Conservation (phyloP, 1,139 yeast species). For the Sugiyamaella sp. region DNA sequence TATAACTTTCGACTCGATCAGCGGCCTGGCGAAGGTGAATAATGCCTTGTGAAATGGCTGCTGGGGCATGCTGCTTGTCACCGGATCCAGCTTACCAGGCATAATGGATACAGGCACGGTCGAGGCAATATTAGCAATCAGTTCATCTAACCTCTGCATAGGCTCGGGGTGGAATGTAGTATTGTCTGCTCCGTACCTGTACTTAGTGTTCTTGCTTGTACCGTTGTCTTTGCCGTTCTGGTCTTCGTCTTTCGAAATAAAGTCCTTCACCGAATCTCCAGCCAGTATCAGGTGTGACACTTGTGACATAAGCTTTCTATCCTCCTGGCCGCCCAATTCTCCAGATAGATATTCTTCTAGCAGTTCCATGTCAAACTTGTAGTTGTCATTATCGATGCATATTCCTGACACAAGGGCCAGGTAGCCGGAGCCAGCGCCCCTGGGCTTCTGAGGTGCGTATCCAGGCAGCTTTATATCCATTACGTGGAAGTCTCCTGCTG, state of each 20-base stretch:
- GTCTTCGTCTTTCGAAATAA: conserved; percentile 9
- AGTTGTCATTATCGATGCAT: conserved; percentile 51
- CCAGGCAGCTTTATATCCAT: conserved; percentile 77
- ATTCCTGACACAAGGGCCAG: conserved; percentile 80
- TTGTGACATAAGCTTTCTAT: conserved; percentile 37
- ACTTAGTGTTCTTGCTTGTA: conserved; percentile 22
- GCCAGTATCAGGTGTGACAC: conserved; percentile 67
- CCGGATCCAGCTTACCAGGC: conserved; percentile 88
- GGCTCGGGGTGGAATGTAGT: conserved; percentile 37
- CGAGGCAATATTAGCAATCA: conserved; percentile 59
- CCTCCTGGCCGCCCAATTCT: conserved; percentile 52
- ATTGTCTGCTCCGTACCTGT: conserved; percentile 32
- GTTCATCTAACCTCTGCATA: conserved; percentile 53
- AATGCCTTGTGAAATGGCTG: conserved; percentile 82
- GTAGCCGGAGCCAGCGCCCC: conserved; percentile 31
- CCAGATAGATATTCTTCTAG: conserved; percentile 75
- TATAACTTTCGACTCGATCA: conserved; percentile 37
- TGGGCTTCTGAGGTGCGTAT: conserved; percentile 55
- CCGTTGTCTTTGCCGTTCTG: conserved; percentile 19
- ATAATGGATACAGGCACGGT: conserved; percentile 71
- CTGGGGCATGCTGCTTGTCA: conserved; percentile 83
- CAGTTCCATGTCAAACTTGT: conserved; percentile 57
- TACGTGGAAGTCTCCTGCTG: conserved; percentile 82
- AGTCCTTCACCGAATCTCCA: conserved; percentile 66
- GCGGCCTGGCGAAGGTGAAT: conserved; percentile 53